A percentile compares a stretch with the other conserved stretches of the same genome.
Conservation (phyloP, 192 early-diverging fungal species). For the Allomyces arbusculus region DNA sequence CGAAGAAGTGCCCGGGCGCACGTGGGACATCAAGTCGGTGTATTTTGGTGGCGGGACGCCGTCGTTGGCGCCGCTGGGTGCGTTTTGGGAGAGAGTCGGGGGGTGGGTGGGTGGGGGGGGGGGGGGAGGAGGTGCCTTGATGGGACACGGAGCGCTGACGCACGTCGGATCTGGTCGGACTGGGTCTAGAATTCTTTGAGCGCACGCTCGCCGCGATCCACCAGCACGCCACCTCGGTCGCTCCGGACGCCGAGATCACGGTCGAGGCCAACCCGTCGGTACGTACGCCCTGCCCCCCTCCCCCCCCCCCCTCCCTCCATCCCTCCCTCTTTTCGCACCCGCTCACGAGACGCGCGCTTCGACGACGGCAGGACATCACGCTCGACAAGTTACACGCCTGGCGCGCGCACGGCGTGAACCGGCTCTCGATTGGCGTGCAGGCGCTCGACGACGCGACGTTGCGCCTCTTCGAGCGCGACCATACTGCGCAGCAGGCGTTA, state of each 20-base stretch:
- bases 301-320: too few species aligned
- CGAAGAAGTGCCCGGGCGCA: conserved; percentile 6
- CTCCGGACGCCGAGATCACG: conserved; percentile 18
- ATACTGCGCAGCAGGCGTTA: conserved; percentile 17
- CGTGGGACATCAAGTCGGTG: conserved; percentile 11
- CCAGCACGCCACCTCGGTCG: conserved; percentile 8
- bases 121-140: too few species aligned
- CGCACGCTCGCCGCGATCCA: conserved; percentile 11
- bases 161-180: background rate
- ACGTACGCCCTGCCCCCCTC: too few species aligned
- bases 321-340: too few species aligned
- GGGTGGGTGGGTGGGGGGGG: too few species aligned
- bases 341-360: too few species aligned
- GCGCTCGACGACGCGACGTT: conserved; percentile 16
- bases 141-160: background rate
- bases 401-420: conserved; percentile 17
- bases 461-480: conserved; percentile 19
- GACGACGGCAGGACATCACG: background rate
- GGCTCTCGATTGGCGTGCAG: conserved; percentile 32
- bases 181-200: conserved; percentile 1
- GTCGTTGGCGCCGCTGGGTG: conserved; percentile 17
- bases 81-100: too few species aligned
- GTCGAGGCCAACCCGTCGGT: conserved; percentile 16
- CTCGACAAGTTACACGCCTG: conserved; percentile 16
- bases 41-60: conserved; percentile 42